These are phyloP conservation scores for Oryza longistaminata DNA, from an alignment of 176 grass and related monocot species.

Conservation along the genomic window DNA sequence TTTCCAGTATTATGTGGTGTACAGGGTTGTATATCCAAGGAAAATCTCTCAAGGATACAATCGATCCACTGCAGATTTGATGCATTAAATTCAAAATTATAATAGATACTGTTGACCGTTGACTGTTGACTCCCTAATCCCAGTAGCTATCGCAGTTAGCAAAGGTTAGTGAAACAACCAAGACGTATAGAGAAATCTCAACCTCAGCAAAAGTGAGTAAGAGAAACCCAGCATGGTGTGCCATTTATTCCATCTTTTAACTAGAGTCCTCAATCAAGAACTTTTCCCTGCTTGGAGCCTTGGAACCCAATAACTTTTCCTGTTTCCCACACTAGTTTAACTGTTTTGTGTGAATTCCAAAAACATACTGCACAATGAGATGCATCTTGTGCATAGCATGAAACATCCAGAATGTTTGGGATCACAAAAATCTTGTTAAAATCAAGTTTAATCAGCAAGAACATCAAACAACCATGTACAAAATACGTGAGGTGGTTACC, in stretches of 20 bases:
- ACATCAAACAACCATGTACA: not conserved
- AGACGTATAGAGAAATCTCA: not conserved
- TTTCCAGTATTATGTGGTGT: not conserved
- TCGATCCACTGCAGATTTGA: not conserved
- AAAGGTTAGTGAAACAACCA: not conserved
- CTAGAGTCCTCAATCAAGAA: not conserved
- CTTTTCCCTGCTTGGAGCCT: not conserved
- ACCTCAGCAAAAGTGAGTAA: not conserved
- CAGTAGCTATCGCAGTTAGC: too few species aligned
- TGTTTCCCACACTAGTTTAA: not conserved
- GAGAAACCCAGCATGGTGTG: not conserved
- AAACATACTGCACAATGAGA: slow-evolving; percentile 1
- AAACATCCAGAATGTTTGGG: not conserved
- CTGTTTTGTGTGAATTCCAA: not conserved
- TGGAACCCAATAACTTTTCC: not conserved
- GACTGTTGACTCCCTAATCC: not conserved
- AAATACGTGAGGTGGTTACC: not conserved
- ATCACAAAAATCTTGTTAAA: not conserved
- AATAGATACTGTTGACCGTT: not conserved
- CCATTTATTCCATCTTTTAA: not conserved
- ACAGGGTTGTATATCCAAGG: not conserved
- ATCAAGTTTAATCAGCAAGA: not conserved
- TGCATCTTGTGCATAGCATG: not conserved
- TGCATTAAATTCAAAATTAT: not conserved
- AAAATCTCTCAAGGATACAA: slow-evolving; percentile 4